phyloP scores from a whole-genome alignment of 2,329 filamentous ascomycete species.

The Fusarium graminum region DNA sequence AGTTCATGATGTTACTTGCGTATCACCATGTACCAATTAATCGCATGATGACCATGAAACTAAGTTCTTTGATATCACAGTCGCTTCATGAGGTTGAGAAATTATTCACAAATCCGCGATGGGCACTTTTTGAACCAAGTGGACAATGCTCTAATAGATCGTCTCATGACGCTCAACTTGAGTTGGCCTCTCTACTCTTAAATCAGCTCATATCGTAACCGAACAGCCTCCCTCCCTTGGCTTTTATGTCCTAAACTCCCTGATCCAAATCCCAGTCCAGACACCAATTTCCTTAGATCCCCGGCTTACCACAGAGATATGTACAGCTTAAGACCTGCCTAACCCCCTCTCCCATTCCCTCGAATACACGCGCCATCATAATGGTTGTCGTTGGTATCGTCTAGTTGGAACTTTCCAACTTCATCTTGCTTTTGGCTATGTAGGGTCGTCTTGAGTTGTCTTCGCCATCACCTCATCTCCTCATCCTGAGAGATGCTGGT shows the following conservation, averaged over 20 bases:
- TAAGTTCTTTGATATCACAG: not conserved
- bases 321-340: constrained; percentile 28
- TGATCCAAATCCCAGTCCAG: constrained; percentile 25
- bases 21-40: constrained; percentile 1
- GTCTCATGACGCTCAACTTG: constrained; percentile 15
- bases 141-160: constrained; percentile 4
- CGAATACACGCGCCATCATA: constrained; percentile 24
- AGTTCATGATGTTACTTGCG: constrained; percentile 29
- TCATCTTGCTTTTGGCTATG: constrained; percentile 27
- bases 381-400: constrained; percentile 40
- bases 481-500: constrained; percentile 53
- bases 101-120: not conserved
- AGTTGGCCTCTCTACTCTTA: constrained; percentile 11
- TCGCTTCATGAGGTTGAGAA: not conserved
- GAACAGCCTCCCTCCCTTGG: constrained; percentile 11
- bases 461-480: constrained; percentile 41
- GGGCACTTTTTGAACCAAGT: constrained; percentile 2
- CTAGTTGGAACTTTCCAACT: constrained; percentile 32
- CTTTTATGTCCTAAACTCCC: constrained; percentile 35
- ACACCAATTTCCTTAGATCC: constrained; percentile 16
- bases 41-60: not conserved
- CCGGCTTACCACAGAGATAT: constrained; percentile 26
- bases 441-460: constrained; percentile 10
- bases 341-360: constrained; percentile 3
- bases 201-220: not conserved